Percentiles rank a stretch among this genome's conserved stretches.
Evolutionary conservation across 2,329 filamentous ascomycete species (phyloP).

Genomic region (Ophiosphaerella korrae): DNA sequence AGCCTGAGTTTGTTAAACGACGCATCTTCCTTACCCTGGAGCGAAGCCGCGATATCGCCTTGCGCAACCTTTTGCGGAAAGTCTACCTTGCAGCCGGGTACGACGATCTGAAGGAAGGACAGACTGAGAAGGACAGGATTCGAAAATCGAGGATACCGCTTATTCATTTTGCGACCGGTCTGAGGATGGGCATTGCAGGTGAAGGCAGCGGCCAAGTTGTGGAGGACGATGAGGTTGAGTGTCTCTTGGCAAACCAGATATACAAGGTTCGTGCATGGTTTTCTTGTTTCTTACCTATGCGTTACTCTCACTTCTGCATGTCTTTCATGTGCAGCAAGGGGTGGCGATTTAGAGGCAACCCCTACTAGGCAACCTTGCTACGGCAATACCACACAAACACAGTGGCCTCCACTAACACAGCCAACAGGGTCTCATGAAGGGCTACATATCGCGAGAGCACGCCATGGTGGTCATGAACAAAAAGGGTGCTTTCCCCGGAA

Average conservation of each 20-base stretch:
- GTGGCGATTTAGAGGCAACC: neutral
- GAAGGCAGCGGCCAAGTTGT: conserved; percentile 62
- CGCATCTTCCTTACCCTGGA: conserved; percentile 96
- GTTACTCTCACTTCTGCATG: conserved; percentile 4
- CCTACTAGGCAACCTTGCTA: conserved; percentile 17
- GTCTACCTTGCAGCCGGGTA: conserved; percentile 86
- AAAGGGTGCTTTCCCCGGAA: conserved; percentile 90
- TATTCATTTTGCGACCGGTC: conserved; percentile 81
- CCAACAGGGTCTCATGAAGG: conserved; percentile 86
- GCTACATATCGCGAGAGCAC: conserved; percentile 91
- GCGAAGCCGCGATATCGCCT: conserved; percentile 84
- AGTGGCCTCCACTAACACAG: conserved; percentile 20
- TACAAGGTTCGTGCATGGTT: conserved; percentile 75
- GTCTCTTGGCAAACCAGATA: conserved; percentile 92
- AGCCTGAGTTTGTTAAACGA: conserved; percentile 90
- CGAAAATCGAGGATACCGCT: conserved; percentile 78
- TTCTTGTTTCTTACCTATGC: conserved; percentile 15
- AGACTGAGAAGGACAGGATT: conserved; percentile 65
- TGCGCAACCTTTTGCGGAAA: conserved; percentile 90
- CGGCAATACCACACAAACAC: conserved; percentile 1
- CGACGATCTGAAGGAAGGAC: conserved; percentile 71
- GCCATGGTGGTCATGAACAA: conserved; percentile 93
- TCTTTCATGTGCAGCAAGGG: conserved; percentile 4
- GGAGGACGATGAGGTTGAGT: conserved; percentile 93
- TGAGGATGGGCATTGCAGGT: conserved; percentile 71